Evolutionary conservation across 129 eudicot genomes (phyloP).

Genomic region (Pulicaria dysenterica): DNA sequence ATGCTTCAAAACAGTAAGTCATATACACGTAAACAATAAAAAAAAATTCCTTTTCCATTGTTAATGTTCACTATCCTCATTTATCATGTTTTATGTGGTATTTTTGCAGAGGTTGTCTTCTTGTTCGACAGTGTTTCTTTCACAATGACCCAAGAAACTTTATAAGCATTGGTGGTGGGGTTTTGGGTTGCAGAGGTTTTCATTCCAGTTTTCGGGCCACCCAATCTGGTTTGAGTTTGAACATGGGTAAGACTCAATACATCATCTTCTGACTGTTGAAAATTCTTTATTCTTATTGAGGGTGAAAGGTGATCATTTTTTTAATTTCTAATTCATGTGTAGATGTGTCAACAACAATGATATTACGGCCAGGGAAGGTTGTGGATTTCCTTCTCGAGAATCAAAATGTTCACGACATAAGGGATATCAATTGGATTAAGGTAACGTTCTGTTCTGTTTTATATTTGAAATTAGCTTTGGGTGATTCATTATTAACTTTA

Average conservation of each 20-base stretch:
- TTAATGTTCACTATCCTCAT: background rate
- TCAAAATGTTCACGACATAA: constrained; percentile 59
- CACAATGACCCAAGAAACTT: constrained; percentile 69
- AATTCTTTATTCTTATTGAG: background rate
- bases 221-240: constrained; percentile 78
- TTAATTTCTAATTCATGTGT: background rate
- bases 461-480: constrained; percentile 4
- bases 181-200: constrained; percentile 78
- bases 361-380: constrained; percentile 77
- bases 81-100: constrained; percentile 7
- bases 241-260: constrained; percentile 53
- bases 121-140: constrained; percentile 86
- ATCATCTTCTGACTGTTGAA: background rate
- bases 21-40: background rate
- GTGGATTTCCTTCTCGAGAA: constrained; percentile 68
- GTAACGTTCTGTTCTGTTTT: constrained; percentile 31
- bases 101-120: constrained; percentile 73
- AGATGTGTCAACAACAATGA: constrained; percentile 85
- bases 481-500: background rate
- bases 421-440: constrained; percentile 73
- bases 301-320: background rate
- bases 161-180: constrained; percentile 73
- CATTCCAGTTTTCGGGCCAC: constrained; percentile 89
- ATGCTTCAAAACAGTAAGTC: constrained; percentile 90
- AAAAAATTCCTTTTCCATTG: background rate